Evolutionary conservation across 208 protist genomes (phyloP), one percentile per base, ranked within the genome.

Genomic region (Trypanosoma scelopori): DNA sequence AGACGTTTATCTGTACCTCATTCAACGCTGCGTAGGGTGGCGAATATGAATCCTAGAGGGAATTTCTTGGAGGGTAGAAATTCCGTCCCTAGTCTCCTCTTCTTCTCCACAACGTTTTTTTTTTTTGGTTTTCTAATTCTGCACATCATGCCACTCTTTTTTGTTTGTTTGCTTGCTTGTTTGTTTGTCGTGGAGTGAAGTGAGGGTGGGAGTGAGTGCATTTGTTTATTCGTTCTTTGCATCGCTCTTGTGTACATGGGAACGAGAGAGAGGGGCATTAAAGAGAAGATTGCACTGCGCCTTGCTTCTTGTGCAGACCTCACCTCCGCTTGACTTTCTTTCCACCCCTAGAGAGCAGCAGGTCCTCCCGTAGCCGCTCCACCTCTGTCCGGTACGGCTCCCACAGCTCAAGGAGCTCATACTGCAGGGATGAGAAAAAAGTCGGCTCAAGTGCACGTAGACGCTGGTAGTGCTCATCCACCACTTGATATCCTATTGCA

Each of bases 311-410:
- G 6, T 28, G 12, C 4, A 37, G 5, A 37, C 16, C 4, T 59
- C 56, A 72, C 12, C 66, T 27, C 20, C 87, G 80, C 61, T 95
- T 95, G 15, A 76, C 57, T 18, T 83, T 80, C 56, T 74, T 74
- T 11, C 82, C 78, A n/a, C 66, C 77, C 22, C 82, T 74, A 27
- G 71, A 57, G 12, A 78, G 73, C 64, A 87, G 76, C 30, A 81
- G 70, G 47, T 95, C 90, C 35, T 95, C 86, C 6, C 85, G 77
- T 20, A 80, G 57, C 22, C 82, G 73, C 49, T 93, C 85, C 68
- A 95, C 87, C 70, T 93, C 87, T 1, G 50, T 71, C 23, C 84
- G 80, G 65, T 92, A 93, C 20, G 86, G 87, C 71, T 92, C 85
- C 87, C 90, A 95, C 58, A 84, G 39, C 42, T 84, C 77, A 22